Percentiles rank a stretch among this genome's conserved stretches.
These are phyloP conservation scores for Alternaria brassicae DNA, from an alignment of 2,329 filamentous ascomycete species.

Conservation along the genomic window DNA sequence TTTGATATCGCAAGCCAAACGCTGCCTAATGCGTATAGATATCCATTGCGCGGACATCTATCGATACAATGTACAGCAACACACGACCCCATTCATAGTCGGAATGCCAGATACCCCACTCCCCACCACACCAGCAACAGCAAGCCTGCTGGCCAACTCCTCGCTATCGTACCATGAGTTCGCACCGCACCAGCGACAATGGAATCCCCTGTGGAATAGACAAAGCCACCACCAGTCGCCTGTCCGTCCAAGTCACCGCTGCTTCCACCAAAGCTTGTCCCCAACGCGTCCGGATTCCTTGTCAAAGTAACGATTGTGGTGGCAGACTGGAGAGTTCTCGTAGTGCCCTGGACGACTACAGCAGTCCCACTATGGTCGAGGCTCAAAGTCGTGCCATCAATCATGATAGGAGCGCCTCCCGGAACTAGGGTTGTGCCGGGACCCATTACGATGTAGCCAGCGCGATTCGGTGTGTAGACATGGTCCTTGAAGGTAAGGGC, in stretches of 20 bases:
- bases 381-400: constrained; percentile 44
- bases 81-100: constrained; percentile 17
- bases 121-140: constrained; percentile 21
- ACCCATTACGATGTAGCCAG: constrained; percentile 52
- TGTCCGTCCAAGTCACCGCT: constrained; percentile 5
- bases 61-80: neutral
- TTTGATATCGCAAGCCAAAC: constrained; percentile 1
- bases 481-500: constrained; percentile 47
- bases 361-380: constrained; percentile 38
- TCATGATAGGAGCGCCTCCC: constrained; percentile 47
- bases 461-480: constrained; percentile 53
- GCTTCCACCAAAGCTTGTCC: neutral
- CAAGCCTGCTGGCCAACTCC: constrained; percentile 21
- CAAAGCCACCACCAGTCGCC: neutral
- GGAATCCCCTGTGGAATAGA: constrained; percentile 15
- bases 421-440: constrained; percentile 47
- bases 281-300: neutral
- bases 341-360: constrained; percentile 35
- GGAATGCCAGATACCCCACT: constrained; percentile 25
- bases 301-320: constrained; percentile 34
- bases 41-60: constrained; percentile 14
- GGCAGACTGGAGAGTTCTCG: constrained; percentile 28
- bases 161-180: neutral
- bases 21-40: constrained; percentile 16
- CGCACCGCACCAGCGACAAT: constrained; percentile 6